These are phyloP conservation scores for Saussurea involucrata DNA, from an alignment of 129 eudicot genomes.

Conservation along the genomic window DNA sequence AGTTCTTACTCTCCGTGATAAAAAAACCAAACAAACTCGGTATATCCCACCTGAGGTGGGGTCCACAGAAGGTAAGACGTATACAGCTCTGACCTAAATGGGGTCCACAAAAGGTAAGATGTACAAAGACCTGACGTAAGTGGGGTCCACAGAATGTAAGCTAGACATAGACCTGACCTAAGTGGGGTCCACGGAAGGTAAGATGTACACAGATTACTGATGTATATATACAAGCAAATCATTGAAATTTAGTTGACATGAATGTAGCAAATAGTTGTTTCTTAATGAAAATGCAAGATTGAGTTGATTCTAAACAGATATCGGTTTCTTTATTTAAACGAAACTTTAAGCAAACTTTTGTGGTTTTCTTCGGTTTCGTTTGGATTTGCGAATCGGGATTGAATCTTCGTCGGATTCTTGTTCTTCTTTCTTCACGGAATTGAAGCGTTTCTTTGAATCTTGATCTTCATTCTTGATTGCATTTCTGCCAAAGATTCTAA, in stretches of 20 bases:
- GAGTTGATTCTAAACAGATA: neutral
- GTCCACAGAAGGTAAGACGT: neutral
- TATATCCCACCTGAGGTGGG: neutral
- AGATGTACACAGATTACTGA: neutral
- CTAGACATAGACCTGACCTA: too few relatives aligned
- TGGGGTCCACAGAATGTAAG: too few relatives aligned
- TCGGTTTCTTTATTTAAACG: neutral
- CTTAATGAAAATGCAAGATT: neutral
- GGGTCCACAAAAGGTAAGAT: neutral
- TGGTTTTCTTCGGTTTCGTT: slow-evolving; percentile 3
- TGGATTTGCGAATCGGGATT: neutral
- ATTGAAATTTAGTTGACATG: neutral
- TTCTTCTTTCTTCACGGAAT: slow-evolving; percentile 17
- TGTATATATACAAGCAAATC: neutral
- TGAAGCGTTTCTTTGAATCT: neutral
- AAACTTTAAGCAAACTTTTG: neutral
- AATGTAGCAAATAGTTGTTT: neutral
- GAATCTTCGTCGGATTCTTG: neutral
- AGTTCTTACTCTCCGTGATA: slow-evolving; percentile 25
- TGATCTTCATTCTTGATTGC: slow-evolving; percentile 9
- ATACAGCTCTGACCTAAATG: too few relatives aligned
- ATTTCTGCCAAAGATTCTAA: neutral
- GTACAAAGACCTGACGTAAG: too few relatives aligned
- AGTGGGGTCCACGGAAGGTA: neutral
- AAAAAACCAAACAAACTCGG: neutral